phyloP scores from a whole-genome alignment of 495 filamentous ascomycete species.

The Penicillium egyptiacum region DNA sequence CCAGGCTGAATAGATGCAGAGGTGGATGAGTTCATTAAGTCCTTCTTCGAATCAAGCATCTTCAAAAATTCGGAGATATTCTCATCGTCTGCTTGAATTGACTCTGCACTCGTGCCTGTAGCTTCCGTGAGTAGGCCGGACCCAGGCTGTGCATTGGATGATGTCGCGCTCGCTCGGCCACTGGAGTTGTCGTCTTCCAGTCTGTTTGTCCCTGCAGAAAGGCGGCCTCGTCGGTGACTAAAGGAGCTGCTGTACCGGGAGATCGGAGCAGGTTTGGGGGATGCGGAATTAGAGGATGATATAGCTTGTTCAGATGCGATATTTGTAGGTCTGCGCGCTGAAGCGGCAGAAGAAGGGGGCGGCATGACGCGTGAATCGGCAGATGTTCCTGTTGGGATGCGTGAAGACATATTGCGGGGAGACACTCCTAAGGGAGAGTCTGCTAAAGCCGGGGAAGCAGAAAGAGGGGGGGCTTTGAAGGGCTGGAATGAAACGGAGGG shows the following conservation, averaged over 20 bases:
- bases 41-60: constrained; percentile 76
- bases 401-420: constrained; percentile 59
- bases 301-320: constrained; percentile 57
- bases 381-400: constrained; percentile 53
- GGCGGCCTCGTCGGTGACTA: constrained; percentile 73
- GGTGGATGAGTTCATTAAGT: constrained; percentile 64
- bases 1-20: constrained; percentile 57
- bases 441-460: constrained; percentile 73
- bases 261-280: constrained; percentile 72
- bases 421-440: constrained; percentile 57
- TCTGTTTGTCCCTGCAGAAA: constrained; percentile 66
- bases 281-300: constrained; percentile 62
- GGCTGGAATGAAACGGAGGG: constrained; percentile 89
- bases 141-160: constrained; percentile 79
- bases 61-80: constrained; percentile 92
- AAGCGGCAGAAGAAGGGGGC: constrained; percentile 53
- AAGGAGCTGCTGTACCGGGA: constrained; percentile 81
- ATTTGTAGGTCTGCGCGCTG: constrained; percentile 42
- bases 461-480: constrained; percentile 92
- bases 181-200: constrained; percentile 88
- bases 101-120: constrained; percentile 71
- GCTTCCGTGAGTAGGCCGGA: constrained; percentile 80
- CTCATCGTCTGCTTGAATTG: constrained; percentile 81
- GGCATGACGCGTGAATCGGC: constrained; percentile 62
- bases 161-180: constrained; percentile 80